These are phyloP conservation scores for Glaciozyma antarctica DNA, from an alignment of 768 basidiomycete genomes.

Conservation along the genomic window DNA sequence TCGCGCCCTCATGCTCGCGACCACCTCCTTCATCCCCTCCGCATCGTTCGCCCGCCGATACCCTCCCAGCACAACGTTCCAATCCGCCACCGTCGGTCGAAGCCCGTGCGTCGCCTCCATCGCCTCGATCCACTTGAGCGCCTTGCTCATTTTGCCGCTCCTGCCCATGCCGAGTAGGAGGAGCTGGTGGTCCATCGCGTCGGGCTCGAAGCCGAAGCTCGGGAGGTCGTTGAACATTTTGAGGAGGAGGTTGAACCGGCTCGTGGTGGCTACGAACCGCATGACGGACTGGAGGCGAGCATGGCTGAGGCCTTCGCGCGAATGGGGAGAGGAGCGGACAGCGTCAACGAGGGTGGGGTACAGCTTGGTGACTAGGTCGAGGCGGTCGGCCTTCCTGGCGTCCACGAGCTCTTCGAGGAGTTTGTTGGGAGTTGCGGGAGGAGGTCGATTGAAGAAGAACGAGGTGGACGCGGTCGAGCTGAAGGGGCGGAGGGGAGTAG, in stretches of 20 bases:
- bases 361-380: constrained; percentile 21
- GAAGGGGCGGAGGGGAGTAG: no score
- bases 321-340: neutral
- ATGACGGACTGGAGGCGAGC: constrained; percentile 7
- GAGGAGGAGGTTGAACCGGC: constrained; percentile 1
- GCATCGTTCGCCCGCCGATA: constrained; percentile 9
- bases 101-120: constrained; percentile 5
- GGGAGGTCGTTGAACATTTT: constrained; percentile 24
- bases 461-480: constrained; percentile 4
- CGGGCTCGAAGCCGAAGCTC: neutral
- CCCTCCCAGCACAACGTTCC: constrained; percentile 24
- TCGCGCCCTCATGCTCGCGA: neutral
- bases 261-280: constrained; percentile 5
- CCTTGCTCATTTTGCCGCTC: constrained; percentile 1
- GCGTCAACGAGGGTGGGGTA: constrained; percentile 20
- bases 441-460: constrained; percentile 19
- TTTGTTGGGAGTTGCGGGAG: neutral
- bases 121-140: constrained; percentile 21
- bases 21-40: constrained; percentile 9
- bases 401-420: constrained; percentile 10
- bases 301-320: neutral
- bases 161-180: constrained; percentile 11
- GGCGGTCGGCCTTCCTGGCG: neutral
- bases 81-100: constrained; percentile 15
- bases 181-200: constrained; percentile 19